Percentiles rank a stretch among this genome's conserved stretches.
Conservation (phyloP, 495 filamentous ascomycete species). For the Daldinia decipiens region DNA sequence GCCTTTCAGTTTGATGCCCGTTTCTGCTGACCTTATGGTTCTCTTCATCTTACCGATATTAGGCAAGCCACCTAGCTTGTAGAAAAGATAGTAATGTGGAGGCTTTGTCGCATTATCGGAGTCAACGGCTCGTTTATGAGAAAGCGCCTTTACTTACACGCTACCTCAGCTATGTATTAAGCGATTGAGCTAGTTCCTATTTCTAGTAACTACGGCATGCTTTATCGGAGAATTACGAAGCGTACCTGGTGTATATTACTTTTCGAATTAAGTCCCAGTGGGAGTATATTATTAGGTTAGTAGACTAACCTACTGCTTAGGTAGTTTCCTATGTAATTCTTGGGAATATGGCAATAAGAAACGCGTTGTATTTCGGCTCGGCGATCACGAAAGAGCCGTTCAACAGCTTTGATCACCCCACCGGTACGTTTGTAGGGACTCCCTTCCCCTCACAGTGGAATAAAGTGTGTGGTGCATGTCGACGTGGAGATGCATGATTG, state of each 20-base stretch:
- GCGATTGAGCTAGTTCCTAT: not conserved
- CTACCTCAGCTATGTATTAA: not conserved
- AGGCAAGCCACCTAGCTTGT: conserved; percentile 16
- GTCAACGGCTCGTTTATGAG: conserved; percentile 28
- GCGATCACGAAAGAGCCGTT: conserved; percentile 28
- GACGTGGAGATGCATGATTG: conserved; percentile 50
- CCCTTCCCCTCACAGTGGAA: conserved; percentile 43
- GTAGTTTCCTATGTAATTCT: not conserved
- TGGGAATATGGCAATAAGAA: conserved; percentile 10
- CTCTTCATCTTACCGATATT: conserved; percentile 28
- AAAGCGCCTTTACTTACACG: not conserved
- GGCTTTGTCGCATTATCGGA: conserved; percentile 16
- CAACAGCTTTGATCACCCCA: conserved; percentile 35
- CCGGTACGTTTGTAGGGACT: conserved; percentile 40
- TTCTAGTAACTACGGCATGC: not conserved
- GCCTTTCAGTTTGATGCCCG: conserved; percentile 16
- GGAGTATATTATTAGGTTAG: not conserved
- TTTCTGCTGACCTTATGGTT: conserved; percentile 17
- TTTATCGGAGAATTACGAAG: not conserved
- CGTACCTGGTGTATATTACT: not conserved
- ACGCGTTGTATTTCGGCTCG: conserved; percentile 28
- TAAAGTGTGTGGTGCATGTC: conserved; percentile 45
- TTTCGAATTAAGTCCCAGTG: not conserved
- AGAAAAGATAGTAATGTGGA: conserved; percentile 12
- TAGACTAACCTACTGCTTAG: not conserved